A percentile compares a stretch with the other conserved stretches of the same genome.
These are phyloP conservation scores for Pilatotrama ljubarskyi DNA, from an alignment of 768 basidiomycete species.

Conservation along the genomic window DNA sequence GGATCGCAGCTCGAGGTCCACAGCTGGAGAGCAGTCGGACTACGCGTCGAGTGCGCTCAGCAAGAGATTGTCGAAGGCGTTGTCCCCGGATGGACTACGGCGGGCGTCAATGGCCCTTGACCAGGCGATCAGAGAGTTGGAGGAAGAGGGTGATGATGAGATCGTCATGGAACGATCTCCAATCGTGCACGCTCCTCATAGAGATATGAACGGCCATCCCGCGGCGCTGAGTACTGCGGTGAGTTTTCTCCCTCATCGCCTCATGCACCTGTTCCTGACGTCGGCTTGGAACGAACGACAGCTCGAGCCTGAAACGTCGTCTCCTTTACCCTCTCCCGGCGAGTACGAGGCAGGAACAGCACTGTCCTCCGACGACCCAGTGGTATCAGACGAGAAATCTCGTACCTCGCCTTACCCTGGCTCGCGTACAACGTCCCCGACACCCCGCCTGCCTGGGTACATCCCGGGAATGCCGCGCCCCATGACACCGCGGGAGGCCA, in stretches of 20 bases:
- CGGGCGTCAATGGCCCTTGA: slow-evolving; percentile 76
- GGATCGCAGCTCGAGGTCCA: slow-evolving; percentile 34
- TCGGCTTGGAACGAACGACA: neutral
- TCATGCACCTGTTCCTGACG: slow-evolving; percentile 5
- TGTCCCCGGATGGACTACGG: slow-evolving; percentile 53
- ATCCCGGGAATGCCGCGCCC: slow-evolving; percentile 89
- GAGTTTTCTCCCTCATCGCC: slow-evolving; percentile 18
- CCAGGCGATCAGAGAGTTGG: slow-evolving; percentile 74
- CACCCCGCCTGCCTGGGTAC: slow-evolving; percentile 72
- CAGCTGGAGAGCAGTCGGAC: slow-evolving; percentile 34
- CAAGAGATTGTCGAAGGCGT: slow-evolving; percentile 46
- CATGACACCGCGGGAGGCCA: slow-evolving; percentile 80
- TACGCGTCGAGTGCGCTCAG: slow-evolving; percentile 25
- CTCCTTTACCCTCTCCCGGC: slow-evolving; percentile 21
- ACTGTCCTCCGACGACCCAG: slow-evolving; percentile 63
- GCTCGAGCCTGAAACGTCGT: slow-evolving; percentile 20
- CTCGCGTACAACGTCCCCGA: slow-evolving; percentile 51
- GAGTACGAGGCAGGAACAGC: slow-evolving; percentile 68
- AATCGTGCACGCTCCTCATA: slow-evolving; percentile 21
- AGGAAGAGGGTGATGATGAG: slow-evolving; percentile 60
- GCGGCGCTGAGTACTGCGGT: slow-evolving; percentile 16
- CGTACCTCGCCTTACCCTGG: slow-evolving; percentile 57
- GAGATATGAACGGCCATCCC: slow-evolving; percentile 13
- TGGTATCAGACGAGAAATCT: slow-evolving; percentile 48
- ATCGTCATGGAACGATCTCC: slow-evolving; percentile 73